Evolutionary conservation across 495 filamentous ascomycete genomes (phyloP).

Genomic region (Diplogelasinospora grovesii): DNA sequence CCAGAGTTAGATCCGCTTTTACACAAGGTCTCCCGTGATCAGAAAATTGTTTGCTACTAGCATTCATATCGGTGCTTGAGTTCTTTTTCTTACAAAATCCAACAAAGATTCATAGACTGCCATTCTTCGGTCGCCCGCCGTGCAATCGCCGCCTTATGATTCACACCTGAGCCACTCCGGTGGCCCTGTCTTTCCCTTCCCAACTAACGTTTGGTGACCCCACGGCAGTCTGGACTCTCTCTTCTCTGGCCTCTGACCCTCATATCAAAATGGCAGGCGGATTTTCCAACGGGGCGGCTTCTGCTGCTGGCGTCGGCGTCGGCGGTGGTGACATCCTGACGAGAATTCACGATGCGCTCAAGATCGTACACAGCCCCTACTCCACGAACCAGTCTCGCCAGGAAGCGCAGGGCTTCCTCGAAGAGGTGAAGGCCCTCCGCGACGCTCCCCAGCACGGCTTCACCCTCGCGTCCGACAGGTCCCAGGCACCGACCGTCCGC

Average conservation of each 20-base stretch:
- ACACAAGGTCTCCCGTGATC: too few species aligned
- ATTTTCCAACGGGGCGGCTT: conserved; percentile 24
- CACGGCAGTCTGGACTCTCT: neutral
- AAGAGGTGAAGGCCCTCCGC: conserved; percentile 67
- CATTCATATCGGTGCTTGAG: too few species aligned
- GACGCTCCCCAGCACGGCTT: conserved; percentile 83
- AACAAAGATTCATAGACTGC: too few species aligned
- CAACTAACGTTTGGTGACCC: neutral
- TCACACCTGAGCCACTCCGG: conserved; percentile 9
- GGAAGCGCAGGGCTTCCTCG: conserved; percentile 76
- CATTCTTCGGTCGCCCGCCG: neutral
- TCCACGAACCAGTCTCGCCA: conserved; percentile 79
- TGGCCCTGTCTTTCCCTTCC: conserved; percentile 3
- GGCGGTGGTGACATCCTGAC: conserved; percentile 31
- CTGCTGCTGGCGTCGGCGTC: conserved; percentile 3
- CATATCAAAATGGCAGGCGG: conserved; percentile 13
- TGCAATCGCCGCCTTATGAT: conserved; percentile 7
- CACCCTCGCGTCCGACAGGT: conserved; percentile 63
- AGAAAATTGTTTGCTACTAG: too few species aligned
- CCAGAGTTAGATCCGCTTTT: too few species aligned
- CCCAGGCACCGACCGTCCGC: conserved; percentile 71
- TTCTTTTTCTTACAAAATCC: too few species aligned
- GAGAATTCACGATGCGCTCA: conserved; percentile 72
- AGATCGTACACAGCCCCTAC: conserved; percentile 75
- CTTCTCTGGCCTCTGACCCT: neutral